Evolutionary conservation across 2,329 filamentous ascomycete species (phyloP).

Genomic region (Talaromyces sp.): DNA sequence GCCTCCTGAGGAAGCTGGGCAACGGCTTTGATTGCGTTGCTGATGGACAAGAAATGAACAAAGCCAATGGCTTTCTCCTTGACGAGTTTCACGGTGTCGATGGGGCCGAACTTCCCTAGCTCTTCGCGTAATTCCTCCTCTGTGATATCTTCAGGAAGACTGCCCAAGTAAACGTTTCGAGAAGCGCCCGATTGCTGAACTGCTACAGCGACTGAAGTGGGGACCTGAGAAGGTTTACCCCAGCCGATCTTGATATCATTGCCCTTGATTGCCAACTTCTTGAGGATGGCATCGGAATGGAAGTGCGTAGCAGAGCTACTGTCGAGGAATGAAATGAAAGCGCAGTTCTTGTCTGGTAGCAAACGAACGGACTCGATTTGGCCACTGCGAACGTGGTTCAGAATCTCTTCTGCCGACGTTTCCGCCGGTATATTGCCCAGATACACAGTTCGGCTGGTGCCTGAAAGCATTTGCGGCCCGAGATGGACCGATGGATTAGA

Average conservation of each 20-base stretch:
- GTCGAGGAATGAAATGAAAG: constrained; percentile 98
- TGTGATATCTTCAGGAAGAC: constrained; percentile 80
- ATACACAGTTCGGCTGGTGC: constrained; percentile 94
- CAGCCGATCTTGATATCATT: constrained; percentile 99
- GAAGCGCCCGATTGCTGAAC: constrained; percentile 97
- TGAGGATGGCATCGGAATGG: constrained; percentile 98
- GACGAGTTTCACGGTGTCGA: constrained; percentile 97
- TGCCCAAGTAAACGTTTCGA: constrained; percentile 93
- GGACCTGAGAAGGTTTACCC: constrained; percentile 97
- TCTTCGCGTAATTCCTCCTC: constrained; percentile 94
- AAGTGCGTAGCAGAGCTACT: constrained; percentile 97
- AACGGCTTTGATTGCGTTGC: constrained; percentile 97
- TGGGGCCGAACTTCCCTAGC: constrained; percentile 89
- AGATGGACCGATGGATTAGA: constrained; percentile 73
- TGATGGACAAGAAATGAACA: constrained; percentile 94
- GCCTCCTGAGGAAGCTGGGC: constrained; percentile 91
- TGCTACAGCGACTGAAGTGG: constrained; percentile 92
- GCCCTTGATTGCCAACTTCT: constrained; percentile 97
- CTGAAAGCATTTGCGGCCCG: constrained; percentile 74
- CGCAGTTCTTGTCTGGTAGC: constrained; percentile 97
- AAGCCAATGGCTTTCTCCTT: constrained; percentile 98
- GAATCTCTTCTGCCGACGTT: constrained; percentile 92
- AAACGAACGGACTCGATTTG: constrained; percentile 99
- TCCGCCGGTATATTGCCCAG: constrained; percentile 98
- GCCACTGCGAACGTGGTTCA: constrained; percentile 92